Evolutionary conservation across 495 filamentous ascomycete genomes (phyloP), one percentile per base, ranked within the genome.

Genomic region (Amniculicola lignicola): DNA sequence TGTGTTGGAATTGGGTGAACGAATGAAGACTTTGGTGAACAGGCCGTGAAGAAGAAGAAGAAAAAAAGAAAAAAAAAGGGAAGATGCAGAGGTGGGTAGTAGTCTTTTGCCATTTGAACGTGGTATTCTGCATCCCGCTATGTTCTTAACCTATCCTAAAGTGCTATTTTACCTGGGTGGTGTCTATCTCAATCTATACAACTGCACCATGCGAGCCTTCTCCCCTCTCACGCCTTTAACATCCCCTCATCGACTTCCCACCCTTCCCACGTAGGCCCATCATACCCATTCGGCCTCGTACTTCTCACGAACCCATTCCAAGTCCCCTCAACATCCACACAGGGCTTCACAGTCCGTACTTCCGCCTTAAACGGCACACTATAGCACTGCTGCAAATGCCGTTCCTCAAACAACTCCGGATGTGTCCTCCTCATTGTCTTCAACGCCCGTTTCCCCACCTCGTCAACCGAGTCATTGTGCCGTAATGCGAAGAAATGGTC

Each of bases 401-500:
- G 43, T 31, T 74, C 67, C 38, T 68, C 62, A 57, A 82, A 82
- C 10, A 83, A 64, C 38, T 77, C 71, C 33, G 79, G 78, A 55
- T 75, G 74, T 4, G 70, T 68, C 29, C 68, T 60, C 59, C 76
- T 79, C 78, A 89, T 79, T 22, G 79, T 80, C 54, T 71, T 75
- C 64, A 89, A 66, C 22, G 86, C 85, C 19, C 80, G 75, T 41
- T 77, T 78, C 22, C 83, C 82, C 36, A 90, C 82, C 42, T 84
- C 82, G 60, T 90, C 86, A 1, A 89, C 86, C 40, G 81, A 85
- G 65, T 88, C 84, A 43, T 74, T 75, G 65, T 90, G 84, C 18
- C 83, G 73, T 54, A 91, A 68, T 28, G 73, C 70, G 59, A 87
- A 84, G 68, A 88, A 86, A 4, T 79, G 79, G 0, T 69, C 57